These are phyloP conservation scores for Ustilago esculenta DNA, from an alignment of 1,284 basidiomycete species.

Conservation along the genomic window DNA sequence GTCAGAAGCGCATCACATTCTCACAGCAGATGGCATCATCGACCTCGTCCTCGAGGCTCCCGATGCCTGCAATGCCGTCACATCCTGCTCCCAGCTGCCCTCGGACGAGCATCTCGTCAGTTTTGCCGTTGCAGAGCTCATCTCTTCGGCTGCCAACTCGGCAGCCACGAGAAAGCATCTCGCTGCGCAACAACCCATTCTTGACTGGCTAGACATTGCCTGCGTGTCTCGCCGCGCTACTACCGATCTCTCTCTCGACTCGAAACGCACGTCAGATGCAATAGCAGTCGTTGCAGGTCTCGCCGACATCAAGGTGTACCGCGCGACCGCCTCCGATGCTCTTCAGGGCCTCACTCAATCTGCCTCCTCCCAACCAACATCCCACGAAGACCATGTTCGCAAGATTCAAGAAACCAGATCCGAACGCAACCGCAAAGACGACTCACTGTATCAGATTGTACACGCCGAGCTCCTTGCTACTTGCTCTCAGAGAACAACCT, in stretches of 20 bases:
- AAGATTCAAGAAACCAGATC: constrained; percentile 14
- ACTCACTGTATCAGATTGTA: constrained; percentile 11
- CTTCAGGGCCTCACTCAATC: constrained; percentile 21
- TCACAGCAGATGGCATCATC: constrained; percentile 31
- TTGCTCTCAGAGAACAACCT: background rate
- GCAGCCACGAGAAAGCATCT: constrained; percentile 26
- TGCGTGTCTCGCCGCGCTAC: constrained; percentile 9
- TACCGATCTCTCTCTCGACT: background rate
- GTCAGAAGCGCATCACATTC: constrained; percentile 29
- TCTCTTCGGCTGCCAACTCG: constrained; percentile 36
- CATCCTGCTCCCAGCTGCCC: background rate
- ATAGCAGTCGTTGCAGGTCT: constrained; percentile 36
- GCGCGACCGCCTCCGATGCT: constrained; percentile 18
- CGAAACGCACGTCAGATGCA: constrained; percentile 9
- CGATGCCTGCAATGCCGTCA: constrained; percentile 22
- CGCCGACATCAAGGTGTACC: constrained; percentile 28
- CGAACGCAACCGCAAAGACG: constrained; percentile 30
- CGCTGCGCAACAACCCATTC: constrained; percentile 29
- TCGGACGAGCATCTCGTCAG: constrained; percentile 25
- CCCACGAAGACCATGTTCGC: constrained; percentile 21
- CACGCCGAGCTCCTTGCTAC: constrained; percentile 10
- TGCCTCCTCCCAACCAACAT: constrained; percentile 24
- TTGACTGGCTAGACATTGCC: constrained; percentile 43
- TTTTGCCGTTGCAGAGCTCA: constrained; percentile 30
- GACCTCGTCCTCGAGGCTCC: constrained; percentile 33